Base-by-base conservation (phyloP, 352 stramenopile genomes). In the Phytophthora melonis region DNA sequence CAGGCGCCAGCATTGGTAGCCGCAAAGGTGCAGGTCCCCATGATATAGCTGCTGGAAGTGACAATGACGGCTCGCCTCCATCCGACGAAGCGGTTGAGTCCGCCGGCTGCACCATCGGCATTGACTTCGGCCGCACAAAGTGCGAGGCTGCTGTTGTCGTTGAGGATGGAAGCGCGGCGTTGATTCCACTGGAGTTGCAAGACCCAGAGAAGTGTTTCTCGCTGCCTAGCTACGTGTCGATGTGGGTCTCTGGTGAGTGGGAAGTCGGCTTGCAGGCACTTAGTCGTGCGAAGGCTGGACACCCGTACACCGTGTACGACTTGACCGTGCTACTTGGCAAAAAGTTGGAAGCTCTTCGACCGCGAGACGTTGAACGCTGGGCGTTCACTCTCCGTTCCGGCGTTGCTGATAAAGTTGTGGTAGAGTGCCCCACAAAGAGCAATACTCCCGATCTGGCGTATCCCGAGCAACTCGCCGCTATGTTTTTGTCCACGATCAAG, bases 401-500 rank as follows among this genome's bases (percentile, higher is more conserved):
- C 3, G 41, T 67, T 16, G 63, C 49, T 39, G 81, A 62, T 16
- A 88, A 86, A 60, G 81, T 58, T 5, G 34, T 86, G 0, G 43
- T 90, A 0, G 79, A 84, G 50, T 75, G 75, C 34, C 55, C 18
- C 16, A 14, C 45, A 5, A 49, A 23, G 8, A 30, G 27, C 10
- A 55, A 9, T 25, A 11, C 60, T 34, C 55, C 55, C 9, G 53
- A 71, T 56, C 19, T 82, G 36, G 58, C 64, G 21, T 77, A 77
- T 14, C 83, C 83, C 0, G 83, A 90, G 52, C 79, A 90, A 69
- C 23, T 90, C n/a, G 57, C 78, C 23, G 81, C 81, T 4, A 74
- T 84, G 19, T 59, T 87, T 21, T 55, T 90, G 18, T 66, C 59
- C 0, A 72, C 65, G n/a, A 74, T 90, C 39, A 84, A 86, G 23